Percentiles rank a stretch among this genome's conserved stretches.
Conservation (phyloP, 1,284 basidiomycete genomes). For the Irpex sp. region DNA sequence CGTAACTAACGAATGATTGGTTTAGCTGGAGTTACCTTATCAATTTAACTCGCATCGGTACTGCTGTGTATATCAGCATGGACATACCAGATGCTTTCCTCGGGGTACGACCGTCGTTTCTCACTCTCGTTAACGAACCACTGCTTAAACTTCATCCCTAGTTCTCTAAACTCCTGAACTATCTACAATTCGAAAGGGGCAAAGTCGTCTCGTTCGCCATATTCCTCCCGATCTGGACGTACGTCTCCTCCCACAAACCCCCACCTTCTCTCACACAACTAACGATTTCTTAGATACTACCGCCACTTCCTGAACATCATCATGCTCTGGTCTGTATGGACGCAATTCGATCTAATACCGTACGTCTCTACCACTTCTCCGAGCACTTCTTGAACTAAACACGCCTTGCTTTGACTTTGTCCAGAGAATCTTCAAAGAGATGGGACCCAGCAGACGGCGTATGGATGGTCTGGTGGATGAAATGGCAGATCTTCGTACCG, state of each 20-base stretch:
- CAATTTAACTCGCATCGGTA: conserved; percentile 87
- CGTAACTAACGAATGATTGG: neutral
- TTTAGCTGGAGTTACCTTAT: conserved; percentile 83
- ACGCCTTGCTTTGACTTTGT: neutral
- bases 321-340: conserved; percentile 88
- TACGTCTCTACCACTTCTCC: conserved; percentile 37
- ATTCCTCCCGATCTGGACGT: conserved; percentile 84
- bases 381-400: neutral
- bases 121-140: neutral
- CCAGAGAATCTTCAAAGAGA: conserved; percentile 51
- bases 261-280: neutral
- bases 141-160: conserved; percentile 25
- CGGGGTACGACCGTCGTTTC: conserved; percentile 50
- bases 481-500: conserved; percentile 76
- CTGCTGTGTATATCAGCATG: conserved; percentile 95
- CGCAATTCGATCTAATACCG: conserved; percentile 79
- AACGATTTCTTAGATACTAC: conserved; percentile 69
- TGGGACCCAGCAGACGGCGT: conserved; percentile 66
- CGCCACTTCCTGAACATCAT: conserved; percentile 89
- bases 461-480: conserved; percentile 79
- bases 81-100: conserved; percentile 92
- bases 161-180: conserved; percentile 87
- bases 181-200: conserved; percentile 64
- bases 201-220: conserved; percentile 66
- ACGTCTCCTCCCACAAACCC: conserved; percentile 16